Evolutionary conservation across 2,329 filamentous ascomycete genomes (phyloP).

Genomic region (Colletotrichum orbiculare): DNA sequence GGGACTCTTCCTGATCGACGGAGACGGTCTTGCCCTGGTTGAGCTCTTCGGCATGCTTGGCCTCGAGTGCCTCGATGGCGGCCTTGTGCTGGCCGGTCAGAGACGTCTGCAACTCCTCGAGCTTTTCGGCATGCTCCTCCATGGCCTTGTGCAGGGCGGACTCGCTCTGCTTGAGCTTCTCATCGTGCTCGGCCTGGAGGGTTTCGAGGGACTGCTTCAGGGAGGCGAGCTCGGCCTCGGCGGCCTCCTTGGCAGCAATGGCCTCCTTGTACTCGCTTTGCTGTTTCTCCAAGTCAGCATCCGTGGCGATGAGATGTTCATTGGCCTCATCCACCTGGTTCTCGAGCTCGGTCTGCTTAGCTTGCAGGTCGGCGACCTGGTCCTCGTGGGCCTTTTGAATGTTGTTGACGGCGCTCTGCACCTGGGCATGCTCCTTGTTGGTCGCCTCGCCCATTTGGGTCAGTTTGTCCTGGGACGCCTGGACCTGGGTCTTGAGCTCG

Average conservation of each 20-base stretch:
- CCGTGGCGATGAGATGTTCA: conserved; percentile 62
- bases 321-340: conserved; percentile 59
- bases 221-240: conserved; percentile 58
- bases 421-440: conserved; percentile 51
- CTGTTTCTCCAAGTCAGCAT: conserved; percentile 62
- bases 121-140: conserved; percentile 60
- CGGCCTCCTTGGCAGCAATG: conserved; percentile 60
- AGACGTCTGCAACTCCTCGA: conserved; percentile 61
- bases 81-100: conserved; percentile 63
- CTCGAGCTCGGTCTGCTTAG: conserved; percentile 60
- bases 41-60: conserved; percentile 63
- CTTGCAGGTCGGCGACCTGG: conserved; percentile 60
- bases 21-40: conserved; percentile 57
- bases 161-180: conserved; percentile 51
- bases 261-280: conserved; percentile 61
- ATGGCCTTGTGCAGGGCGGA: conserved; percentile 50
- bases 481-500: conserved; percentile 66
- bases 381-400: conserved; percentile 49
- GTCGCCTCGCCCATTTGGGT: conserved; percentile 64
- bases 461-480: conserved; percentile 66
- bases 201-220: conserved; percentile 63
- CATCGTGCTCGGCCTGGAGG: conserved; percentile 54
- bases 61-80: conserved; percentile 61
- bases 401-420: conserved; percentile 43
- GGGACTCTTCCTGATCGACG: conserved; percentile 59